These are phyloP conservation scores for Crotalaria pallida DNA, from an alignment of 306 rosid genomes.

Conservation along the genomic window DNA sequence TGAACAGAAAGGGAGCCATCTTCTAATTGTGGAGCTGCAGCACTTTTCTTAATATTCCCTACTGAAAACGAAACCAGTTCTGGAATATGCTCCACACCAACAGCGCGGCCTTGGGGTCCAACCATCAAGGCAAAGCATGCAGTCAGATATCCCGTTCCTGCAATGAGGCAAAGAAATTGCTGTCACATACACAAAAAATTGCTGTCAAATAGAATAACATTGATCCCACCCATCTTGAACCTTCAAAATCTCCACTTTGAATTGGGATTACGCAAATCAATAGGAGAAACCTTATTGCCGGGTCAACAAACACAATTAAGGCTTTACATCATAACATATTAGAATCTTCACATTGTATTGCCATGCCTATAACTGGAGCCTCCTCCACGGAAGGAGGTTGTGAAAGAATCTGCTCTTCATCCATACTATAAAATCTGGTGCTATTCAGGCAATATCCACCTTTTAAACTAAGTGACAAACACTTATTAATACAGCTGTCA, in stretches of 20 bases:
- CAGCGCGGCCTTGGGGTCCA: slow-evolving; percentile 76
- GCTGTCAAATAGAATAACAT: background rate
- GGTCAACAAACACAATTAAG: background rate
- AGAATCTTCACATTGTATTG: slow-evolving; percentile 11
- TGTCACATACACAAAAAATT: background rate
- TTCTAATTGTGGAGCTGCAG: slow-evolving; percentile 66
- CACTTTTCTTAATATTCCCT: slow-evolving; percentile 70
- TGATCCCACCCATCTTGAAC: background rate
- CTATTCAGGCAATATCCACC: background rate
- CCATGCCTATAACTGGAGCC: background rate
- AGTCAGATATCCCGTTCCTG: slow-evolving; percentile 94
- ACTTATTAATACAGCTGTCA: background rate
- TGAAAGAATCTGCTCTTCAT: background rate
- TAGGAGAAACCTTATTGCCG: background rate
- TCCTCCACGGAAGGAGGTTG: background rate
- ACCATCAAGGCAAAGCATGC: slow-evolving; percentile 96
- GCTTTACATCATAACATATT: background rate
- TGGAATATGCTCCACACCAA: slow-evolving; percentile 96
- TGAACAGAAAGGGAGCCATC: slow-evolving; percentile 84
- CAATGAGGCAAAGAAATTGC: background rate
- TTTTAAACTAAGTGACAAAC: too few species aligned
- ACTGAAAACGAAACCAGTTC: slow-evolving; percentile 69
- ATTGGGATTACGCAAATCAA: background rate
- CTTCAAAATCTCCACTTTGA: background rate
- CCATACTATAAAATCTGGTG: background rate